phyloP scores from a whole-genome alignment of 805 yeast species.

The Metschnikowia hibisci region DNA sequence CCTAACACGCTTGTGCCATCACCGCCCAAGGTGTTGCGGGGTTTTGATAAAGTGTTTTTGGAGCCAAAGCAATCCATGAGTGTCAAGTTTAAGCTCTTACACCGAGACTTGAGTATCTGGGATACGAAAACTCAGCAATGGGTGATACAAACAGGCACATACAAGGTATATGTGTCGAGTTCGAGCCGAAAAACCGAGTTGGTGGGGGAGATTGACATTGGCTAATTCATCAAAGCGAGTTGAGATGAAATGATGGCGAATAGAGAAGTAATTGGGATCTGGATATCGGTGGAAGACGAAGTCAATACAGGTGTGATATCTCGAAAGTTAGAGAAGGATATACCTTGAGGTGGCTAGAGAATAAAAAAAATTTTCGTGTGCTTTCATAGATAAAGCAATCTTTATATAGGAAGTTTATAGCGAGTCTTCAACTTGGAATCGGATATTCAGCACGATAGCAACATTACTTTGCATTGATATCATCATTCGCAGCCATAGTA shows the following conservation, averaged over 20 bases:
- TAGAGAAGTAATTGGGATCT: too few species aligned
- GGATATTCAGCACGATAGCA: too few species aligned
- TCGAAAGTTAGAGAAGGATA: too few species aligned
- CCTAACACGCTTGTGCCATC: constrained; percentile 47
- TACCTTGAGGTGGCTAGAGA: too few species aligned
- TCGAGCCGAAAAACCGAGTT: constrained; percentile 46
- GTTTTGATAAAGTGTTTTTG: constrained; percentile 51
- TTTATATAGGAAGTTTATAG: too few species aligned
- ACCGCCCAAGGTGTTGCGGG: constrained; percentile 51
- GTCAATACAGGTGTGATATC: too few species aligned
- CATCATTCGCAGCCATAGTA: neutral
- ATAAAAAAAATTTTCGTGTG: too few species aligned
- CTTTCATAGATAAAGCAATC: too few species aligned
- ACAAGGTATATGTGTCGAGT: constrained; percentile 48
- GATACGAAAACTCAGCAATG: constrained; percentile 53
- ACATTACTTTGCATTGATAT: too few species aligned
- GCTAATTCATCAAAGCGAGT: constrained; percentile 12
- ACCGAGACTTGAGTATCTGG: constrained; percentile 57
- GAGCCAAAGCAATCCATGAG: constrained; percentile 37
- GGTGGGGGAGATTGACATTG: constrained; percentile 43
- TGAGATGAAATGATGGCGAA: neutral
- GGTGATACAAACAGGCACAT: constrained; percentile 54
- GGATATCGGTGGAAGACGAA: too few species aligned
- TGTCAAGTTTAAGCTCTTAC: constrained; percentile 42
- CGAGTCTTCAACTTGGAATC: too few species aligned